These are phyloP conservation scores for Verticillium nubilum DNA, from an alignment of 2,329 filamentous ascomycete genomes.

Conservation along the genomic window DNA sequence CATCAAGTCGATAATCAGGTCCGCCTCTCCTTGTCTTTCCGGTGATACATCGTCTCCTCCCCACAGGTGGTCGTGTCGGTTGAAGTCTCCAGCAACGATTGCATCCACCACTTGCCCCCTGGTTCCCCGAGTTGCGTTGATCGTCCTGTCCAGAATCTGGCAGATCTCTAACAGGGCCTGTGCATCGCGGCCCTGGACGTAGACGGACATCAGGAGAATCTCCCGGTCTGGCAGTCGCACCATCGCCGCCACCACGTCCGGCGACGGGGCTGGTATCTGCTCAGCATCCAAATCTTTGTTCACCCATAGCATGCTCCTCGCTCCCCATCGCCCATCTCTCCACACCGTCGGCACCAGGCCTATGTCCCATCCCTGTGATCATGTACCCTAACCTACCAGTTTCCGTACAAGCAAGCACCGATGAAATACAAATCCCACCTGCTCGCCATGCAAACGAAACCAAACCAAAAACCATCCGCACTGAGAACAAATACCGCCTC, in stretches of 20 bases:
- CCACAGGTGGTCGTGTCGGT: conserved; percentile 12
- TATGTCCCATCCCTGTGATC: too few relatives aligned
- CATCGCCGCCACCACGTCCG: too few relatives aligned
- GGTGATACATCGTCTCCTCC: conserved; percentile 11
- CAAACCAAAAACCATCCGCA: background rate
- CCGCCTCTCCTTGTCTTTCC: conserved; percentile 25
- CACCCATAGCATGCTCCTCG: conserved; percentile 14
- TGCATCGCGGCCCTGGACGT: background rate
- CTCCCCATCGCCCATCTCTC: conserved; percentile 11
- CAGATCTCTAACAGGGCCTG: background rate
- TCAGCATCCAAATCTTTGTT: conserved; percentile 9
- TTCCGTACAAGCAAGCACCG: background rate
- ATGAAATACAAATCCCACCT: background rate
- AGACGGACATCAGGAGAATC: background rate
- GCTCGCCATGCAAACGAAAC: background rate
- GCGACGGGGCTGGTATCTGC: conserved; percentile 5
- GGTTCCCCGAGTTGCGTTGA: background rate
- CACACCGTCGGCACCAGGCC: conserved; percentile 4
- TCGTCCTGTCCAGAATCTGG: background rate
- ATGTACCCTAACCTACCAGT: too few relatives aligned
- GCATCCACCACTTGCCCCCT: background rate
- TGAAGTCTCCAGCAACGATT: conserved; percentile 13
- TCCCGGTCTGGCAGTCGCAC: background rate
- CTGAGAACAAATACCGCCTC: background rate
- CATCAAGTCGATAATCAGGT: conserved; percentile 28